Evolutionary conservation across 345 rosid genomes (phyloP).

Genomic region (Lepidium sativum): DNA sequence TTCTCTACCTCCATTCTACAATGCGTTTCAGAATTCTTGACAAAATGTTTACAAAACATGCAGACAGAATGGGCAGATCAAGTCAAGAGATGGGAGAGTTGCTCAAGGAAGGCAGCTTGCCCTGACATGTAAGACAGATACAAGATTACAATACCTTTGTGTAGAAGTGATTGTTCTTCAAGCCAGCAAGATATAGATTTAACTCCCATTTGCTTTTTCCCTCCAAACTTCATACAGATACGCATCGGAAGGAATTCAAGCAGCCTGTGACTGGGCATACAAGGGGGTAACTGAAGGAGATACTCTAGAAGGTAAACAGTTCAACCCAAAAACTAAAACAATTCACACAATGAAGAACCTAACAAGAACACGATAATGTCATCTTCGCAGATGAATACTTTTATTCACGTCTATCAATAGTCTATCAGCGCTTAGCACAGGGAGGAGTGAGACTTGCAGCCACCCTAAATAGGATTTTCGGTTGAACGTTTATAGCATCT

Average conservation of each 20-base stretch:
- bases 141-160: not conserved
- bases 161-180: not conserved
- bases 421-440: conserved; percentile 62
- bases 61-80: conserved; percentile 64
- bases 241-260: conserved; percentile 73
- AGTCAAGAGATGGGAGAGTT: conserved; percentile 59
- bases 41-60: not conserved
- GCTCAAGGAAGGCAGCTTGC: conserved; percentile 49
- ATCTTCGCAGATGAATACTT: conserved; percentile 60
- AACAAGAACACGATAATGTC: conserved; percentile 5
- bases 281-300: conserved; percentile 57
- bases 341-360: not conserved
- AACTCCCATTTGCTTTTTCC: not conserved
- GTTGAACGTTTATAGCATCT: not conserved
- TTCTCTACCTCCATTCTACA: not conserved
- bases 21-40: not conserved
- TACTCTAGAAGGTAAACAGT: conserved; percentile 41
- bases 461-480: conserved; percentile 63
- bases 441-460: conserved; percentile 86
- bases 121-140: conserved; percentile 53
- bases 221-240: conserved; percentile 36
- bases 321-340: not conserved
- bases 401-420: conserved; percentile 58
- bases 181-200: not conserved
- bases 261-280: conserved; percentile 89